Evolutionary conservation across 179 eudicot genomes (phyloP), one percentile per base, ranked within the genome.

Genomic region (Drosera spatulata): DNA sequence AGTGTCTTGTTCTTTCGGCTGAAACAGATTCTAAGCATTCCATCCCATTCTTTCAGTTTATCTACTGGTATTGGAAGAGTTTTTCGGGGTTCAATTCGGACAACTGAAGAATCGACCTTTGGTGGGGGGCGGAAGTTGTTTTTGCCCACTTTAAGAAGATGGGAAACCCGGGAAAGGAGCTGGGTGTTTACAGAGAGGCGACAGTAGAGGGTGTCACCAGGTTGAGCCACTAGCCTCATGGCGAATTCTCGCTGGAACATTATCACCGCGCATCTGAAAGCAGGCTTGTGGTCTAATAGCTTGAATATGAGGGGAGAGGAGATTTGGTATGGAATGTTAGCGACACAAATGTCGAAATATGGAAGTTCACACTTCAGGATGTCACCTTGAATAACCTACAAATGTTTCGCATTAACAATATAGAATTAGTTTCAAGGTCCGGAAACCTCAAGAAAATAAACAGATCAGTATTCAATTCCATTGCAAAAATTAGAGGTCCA

Each of bases 61-160:
- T 75, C 77, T 0, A 33, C 50, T 2, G 80, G 80, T 0, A 80
- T 73, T n/a, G 96, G 90, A 48, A 78, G 86, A 10, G 90, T 96
- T 59, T 66, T 83, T 57, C 85, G 77, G 11, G 97, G 97, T 71
- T 91, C 98, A n/a, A 91, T 91, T 62, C 95, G 75, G 37, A 91
- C 98, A 2, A 88, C 96, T 47, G 96, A 91, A 5, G 98, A 91
- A 66, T 91, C 98, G 4, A 91, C 96, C 69, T 91, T 85, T 10
- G 98, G 98, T 22, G 98, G 98, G 11, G 98, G 98, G 55, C 96
- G 61, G 64, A 91, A 91, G 68, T 91, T 91, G 74, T 85, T 88
- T 67, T 69, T 83, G 40, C 98, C 98, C 8, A 91, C 98, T 76
- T 84, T 88, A 15, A 91, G 82, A 11, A 88, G 78, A 72, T 88